These are phyloP conservation scores for Diaporthe nobilis DNA, from an alignment of 2,329 filamentous ascomycete species.

Conservation along the genomic window DNA sequence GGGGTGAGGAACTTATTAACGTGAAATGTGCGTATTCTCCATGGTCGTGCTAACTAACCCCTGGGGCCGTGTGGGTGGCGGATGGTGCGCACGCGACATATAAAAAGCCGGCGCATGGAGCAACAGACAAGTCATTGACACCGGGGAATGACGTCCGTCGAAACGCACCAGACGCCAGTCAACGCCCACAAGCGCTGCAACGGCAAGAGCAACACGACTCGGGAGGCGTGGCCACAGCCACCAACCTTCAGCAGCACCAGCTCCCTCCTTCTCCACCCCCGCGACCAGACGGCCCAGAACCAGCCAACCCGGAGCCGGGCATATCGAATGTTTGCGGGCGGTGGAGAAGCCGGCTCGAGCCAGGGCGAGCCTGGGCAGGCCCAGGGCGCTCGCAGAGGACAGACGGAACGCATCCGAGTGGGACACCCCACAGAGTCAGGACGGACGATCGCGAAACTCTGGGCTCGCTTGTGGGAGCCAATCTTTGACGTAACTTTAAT, in stretches of 20 bases:
- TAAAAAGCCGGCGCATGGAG: not conserved
- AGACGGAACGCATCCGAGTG: conserved; percentile 25
- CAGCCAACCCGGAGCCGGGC: conserved; percentile 23
- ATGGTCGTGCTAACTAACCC: not conserved
- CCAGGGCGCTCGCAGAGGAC: not conserved
- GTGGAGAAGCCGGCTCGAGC: not conserved
- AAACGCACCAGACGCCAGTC: conserved; percentile 3
- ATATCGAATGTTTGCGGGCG: conserved; percentile 30
- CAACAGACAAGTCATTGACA: conserved; percentile 24
- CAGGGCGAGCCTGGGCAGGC: too few relatives aligned
- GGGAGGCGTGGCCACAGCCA: conserved; percentile 20
- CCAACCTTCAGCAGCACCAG: not conserved
- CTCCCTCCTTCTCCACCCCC: conserved; percentile 1
- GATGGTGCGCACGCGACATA: conserved; percentile 18
- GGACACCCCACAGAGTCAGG: conserved; percentile 25
- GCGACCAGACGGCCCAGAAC: conserved; percentile 4
- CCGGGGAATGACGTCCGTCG: conserved; percentile 21
- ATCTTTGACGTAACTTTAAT: conserved; percentile 35
- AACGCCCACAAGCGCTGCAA: conserved; percentile 32
- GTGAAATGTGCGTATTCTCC: not conserved
- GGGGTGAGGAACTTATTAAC: too few relatives aligned
- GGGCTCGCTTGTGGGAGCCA: conserved; percentile 16
- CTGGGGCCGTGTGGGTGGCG: conserved; percentile 1
- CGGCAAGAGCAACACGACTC: conserved; percentile 29
- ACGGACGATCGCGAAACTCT: conserved; percentile 21